These are phyloP conservation scores for Trichaptum fuscoviolaceum DNA, from an alignment of 768 basidiomycete species.

Conservation along the genomic window DNA sequence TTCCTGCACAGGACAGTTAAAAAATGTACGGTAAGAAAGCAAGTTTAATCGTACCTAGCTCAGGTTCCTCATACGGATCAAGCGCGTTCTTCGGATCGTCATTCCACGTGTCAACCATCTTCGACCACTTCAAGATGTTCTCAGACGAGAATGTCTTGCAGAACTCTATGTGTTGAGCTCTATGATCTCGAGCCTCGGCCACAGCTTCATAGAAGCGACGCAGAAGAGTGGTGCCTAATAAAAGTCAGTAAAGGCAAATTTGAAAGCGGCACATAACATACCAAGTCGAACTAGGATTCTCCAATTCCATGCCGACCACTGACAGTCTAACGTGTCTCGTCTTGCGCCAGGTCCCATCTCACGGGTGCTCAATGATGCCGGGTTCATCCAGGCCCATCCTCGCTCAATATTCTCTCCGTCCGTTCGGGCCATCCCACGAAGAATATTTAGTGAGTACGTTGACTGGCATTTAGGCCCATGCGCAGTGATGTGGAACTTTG, in stretches of 20 bases:
- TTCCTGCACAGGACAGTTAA: background rate
- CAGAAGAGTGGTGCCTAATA: background rate
- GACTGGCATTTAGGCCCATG: constrained; percentile 18
- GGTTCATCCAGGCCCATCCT: constrained; percentile 18
- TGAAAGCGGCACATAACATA: background rate
- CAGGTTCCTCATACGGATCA: background rate
- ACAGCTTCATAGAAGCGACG: background rate
- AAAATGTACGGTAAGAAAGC: no score
- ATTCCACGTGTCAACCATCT: background rate
- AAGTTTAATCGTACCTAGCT: background rate
- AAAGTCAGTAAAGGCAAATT: background rate
- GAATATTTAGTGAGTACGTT: constrained; percentile 16
- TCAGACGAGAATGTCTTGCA: background rate
- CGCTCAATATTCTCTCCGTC: constrained; percentile 21
- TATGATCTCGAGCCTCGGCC: background rate
- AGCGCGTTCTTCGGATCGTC: background rate
- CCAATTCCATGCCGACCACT: constrained; percentile 20
- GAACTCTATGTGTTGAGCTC: background rate
- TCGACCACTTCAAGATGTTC: background rate
- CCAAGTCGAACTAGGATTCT: constrained; percentile 10
- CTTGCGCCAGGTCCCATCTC: constrained; percentile 17
- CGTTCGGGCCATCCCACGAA: constrained; percentile 14
- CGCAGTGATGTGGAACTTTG: constrained; percentile 20
- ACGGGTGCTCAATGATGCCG: constrained; percentile 12
- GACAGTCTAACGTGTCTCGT: constrained; percentile 23